Percentiles rank a stretch among this genome's conserved stretches.
Evolutionary conservation across 2,329 filamentous ascomycete species (phyloP).

Genomic region (Cladosporium sp.): DNA sequence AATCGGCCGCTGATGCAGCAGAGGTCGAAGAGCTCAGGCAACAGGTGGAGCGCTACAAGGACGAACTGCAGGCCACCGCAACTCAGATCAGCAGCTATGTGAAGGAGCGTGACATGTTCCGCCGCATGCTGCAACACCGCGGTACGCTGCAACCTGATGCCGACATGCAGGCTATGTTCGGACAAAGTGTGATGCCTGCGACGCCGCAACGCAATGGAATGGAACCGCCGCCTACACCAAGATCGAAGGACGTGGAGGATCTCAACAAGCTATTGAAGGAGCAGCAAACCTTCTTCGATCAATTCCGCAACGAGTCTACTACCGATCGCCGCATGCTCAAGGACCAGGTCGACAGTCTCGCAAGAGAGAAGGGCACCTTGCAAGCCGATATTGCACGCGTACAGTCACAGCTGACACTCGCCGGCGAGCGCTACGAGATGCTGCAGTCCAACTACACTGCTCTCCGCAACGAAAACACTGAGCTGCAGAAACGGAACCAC

Average conservation of each 20-base stretch:
- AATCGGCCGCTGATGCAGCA: slow-evolving; percentile 50
- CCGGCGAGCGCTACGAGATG: slow-evolving; percentile 81
- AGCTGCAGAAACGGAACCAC: slow-evolving; percentile 78
- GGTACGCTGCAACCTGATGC: slow-evolving; percentile 54
- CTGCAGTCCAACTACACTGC: slow-evolving; percentile 82
- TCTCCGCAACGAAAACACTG: slow-evolving; percentile 76
- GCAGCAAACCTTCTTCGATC: slow-evolving; percentile 83
- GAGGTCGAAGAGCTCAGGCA: slow-evolving; percentile 69
- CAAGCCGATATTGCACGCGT: slow-evolving; percentile 77
- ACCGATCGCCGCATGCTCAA: slow-evolving; percentile 78
- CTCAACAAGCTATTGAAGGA: slow-evolving; percentile 78
- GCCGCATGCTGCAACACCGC: slow-evolving; percentile 80
- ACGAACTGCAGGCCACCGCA: slow-evolving; percentile 77
- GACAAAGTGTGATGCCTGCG: slow-evolving; percentile 55
- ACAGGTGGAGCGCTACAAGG: slow-evolving; percentile 71
- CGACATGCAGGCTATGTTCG: slow-evolving; percentile 65
- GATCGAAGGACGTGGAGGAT: slow-evolving; percentile 57
- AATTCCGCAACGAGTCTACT: slow-evolving; percentile 78
- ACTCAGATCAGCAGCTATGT: slow-evolving; percentile 88
- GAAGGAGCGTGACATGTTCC: slow-evolving; percentile 95
- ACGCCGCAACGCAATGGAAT: slow-evolving; percentile 38
- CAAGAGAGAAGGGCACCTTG: slow-evolving; percentile 73
- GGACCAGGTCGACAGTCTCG: slow-evolving; percentile 75
- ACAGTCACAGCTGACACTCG: slow-evolving; percentile 74
- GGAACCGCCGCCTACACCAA: slow-evolving; percentile 40